Evolutionary conservation across 768 basidiomycete genomes (phyloP).

Genomic region (Calocybe indica): DNA sequence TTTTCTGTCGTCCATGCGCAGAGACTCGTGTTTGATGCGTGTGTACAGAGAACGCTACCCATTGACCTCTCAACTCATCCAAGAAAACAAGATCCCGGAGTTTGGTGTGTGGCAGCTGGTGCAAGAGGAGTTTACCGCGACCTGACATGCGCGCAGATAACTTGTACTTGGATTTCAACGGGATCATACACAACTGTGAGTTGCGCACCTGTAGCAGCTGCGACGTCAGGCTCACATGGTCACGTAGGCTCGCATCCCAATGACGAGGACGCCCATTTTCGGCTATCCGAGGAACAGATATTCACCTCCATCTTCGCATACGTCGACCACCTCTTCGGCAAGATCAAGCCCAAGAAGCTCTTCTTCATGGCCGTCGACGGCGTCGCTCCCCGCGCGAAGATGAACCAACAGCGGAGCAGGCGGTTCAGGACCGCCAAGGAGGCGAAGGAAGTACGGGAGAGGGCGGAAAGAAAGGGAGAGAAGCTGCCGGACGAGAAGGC

Average conservation of each 20-base stretch:
- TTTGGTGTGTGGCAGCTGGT: slow-evolving; percentile 58
- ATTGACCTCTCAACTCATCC: slow-evolving; percentile 93
- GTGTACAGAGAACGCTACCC: slow-evolving; percentile 86
- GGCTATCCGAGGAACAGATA: slow-evolving; percentile 94
- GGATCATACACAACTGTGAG: slow-evolving; percentile 80
- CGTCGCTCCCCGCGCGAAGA: slow-evolving; percentile 95
- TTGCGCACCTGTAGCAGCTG: slow-evolving; percentile 5
- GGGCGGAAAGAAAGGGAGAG: slow-evolving; percentile 86
- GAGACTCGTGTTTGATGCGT: slow-evolving; percentile 4
- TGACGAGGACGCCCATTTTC: slow-evolving; percentile 93
- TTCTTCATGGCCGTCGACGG: slow-evolving; percentile 99
- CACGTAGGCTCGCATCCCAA: slow-evolving; percentile 87
- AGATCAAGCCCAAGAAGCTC: slow-evolving; percentile 95
- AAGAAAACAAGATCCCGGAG: slow-evolving; percentile 98
- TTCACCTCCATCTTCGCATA: slow-evolving; percentile 96
- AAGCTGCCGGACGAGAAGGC: slow-evolving; percentile 89
- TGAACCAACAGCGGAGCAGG: slow-evolving; percentile 96
- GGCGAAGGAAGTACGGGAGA: slow-evolving; percentile 79
- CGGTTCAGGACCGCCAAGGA: slow-evolving; percentile 95
- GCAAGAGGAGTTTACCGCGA: slow-evolving; percentile 2
- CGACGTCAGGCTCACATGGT: slow-evolving; percentile 16
- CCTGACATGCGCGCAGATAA: slow-evolving; percentile 50
- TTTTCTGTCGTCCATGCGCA: slow-evolving; percentile 5
- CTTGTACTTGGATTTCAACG: slow-evolving; percentile 92
- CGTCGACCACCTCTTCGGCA: slow-evolving; percentile 93